phyloP scores from a whole-genome alignment of 2,329 filamentous ascomycete species.

The Biscogniauxia sp. region DNA sequence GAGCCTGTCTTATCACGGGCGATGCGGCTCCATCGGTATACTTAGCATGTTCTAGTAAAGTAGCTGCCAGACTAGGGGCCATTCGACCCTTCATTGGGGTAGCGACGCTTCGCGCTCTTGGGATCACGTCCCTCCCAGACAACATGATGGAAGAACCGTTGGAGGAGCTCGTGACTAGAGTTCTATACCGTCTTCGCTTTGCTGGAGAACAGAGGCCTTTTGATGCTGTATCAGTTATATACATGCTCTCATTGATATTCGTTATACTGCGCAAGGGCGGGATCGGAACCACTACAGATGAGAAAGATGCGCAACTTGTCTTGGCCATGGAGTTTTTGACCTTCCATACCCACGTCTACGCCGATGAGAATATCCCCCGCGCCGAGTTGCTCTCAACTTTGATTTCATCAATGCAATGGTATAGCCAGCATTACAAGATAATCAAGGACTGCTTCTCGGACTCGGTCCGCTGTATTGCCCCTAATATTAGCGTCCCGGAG shows the following conservation, averaged over 20 bases:
- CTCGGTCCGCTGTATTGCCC: slow-evolving; percentile 77
- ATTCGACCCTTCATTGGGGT: slow-evolving; percentile 82
- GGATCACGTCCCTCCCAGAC: slow-evolving; percentile 68
- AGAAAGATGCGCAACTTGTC: slow-evolving; percentile 84
- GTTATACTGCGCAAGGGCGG: slow-evolving; percentile 77
- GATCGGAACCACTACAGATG: slow-evolving; percentile 69
- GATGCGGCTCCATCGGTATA: slow-evolving; percentile 76
- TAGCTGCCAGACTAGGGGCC: slow-evolving; percentile 70
- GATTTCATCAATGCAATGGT: slow-evolving; percentile 80
- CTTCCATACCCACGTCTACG: slow-evolving; percentile 80
- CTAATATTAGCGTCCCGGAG: slow-evolving; percentile 73
- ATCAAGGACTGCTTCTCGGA: slow-evolving; percentile 91
- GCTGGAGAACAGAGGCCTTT: slow-evolving; percentile 92
- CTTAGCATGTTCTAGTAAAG: slow-evolving; percentile 72
- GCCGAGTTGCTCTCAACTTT: slow-evolving; percentile 69
- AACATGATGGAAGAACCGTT: slow-evolving; percentile 77
- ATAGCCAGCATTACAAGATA: slow-evolving; percentile 90
- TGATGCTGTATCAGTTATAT: slow-evolving; percentile 82
- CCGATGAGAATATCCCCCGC: slow-evolving; percentile 73
- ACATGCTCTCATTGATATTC: slow-evolving; percentile 79
- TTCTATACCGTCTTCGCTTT: slow-evolving; percentile 88
- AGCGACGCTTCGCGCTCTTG: slow-evolving; percentile 78
- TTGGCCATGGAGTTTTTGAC: slow-evolving; percentile 84
- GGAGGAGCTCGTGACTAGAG: slow-evolving; percentile 78
- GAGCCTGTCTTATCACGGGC: slow-evolving; percentile 77